A percentile compares a stretch with the other conserved stretches of the same genome.
These are phyloP conservation scores for Pelargonium myrrhifolium DNA, from an alignment of 441 rosid species.

Conservation along the genomic window DNA sequence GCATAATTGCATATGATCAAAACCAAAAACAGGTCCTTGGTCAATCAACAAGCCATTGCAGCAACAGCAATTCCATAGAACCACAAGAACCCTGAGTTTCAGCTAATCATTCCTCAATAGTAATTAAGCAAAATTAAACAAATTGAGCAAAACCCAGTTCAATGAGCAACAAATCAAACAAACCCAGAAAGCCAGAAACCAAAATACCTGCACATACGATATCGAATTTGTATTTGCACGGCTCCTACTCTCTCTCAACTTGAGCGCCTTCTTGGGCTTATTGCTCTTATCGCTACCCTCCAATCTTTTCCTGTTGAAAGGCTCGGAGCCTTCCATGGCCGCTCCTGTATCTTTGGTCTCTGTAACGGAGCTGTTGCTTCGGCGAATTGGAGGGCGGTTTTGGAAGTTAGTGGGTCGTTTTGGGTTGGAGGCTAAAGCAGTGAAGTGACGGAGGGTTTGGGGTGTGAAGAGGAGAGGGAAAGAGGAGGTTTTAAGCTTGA, in stretches of 20 bases:
- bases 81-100: not conserved
- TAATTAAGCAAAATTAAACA: too few relatives aligned
- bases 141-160: constrained; percentile 13
- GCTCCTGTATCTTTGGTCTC: constrained; percentile 23
- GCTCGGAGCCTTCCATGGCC: constrained; percentile 40
- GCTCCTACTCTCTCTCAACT: constrained; percentile 44
- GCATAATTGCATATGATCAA: not conserved
- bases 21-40: not conserved
- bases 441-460: constrained; percentile 31
- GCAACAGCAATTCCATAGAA: too few relatives aligned
- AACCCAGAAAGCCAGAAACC: not conserved
- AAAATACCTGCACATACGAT: constrained; percentile 67
- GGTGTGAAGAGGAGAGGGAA: constrained; percentile 27
- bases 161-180: not conserved
- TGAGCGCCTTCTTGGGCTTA: constrained; percentile 50
- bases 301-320: constrained; percentile 73
- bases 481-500: constrained; percentile 25
- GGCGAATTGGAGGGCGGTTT: constrained; percentile 27
- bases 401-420: constrained; percentile 34
- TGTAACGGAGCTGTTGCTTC: constrained; percentile 19
- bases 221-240: constrained; percentile 80
- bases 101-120: too few relatives aligned
- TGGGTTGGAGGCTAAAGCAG: constrained; percentile 31
- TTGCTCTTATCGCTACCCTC: constrained; percentile 57
- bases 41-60: too few relatives aligned